Evolutionary conservation across 1,284 basidiomycete genomes (phyloP), one percentile per base, ranked within the genome.

Genomic region (Ceraceosorus guamensis): DNA sequence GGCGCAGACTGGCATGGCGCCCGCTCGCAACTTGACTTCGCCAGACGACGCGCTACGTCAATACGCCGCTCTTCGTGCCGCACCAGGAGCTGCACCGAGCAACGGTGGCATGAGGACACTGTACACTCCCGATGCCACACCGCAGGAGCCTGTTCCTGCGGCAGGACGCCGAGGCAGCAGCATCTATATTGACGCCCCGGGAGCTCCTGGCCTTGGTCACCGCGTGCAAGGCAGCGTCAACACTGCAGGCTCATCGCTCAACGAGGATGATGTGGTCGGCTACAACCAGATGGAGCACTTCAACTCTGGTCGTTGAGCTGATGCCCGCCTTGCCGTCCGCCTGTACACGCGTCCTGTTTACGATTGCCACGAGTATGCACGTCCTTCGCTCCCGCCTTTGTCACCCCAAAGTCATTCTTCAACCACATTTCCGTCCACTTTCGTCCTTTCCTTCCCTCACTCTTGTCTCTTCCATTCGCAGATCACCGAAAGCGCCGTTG

Each of bases 191-290:
- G 44, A 46, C 44, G 14, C 44, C 6, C 7, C 8, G 6, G 14
- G 14, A 14, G 43, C n/a, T 16, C 50, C 50, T 13, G 52, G 31
- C 11, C 31, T 48, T 52, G 43, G 10, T 16, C 47, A 48, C 33
- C 46, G 16, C 16, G 47, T 14, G 18, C n/a, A n/a, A n/a, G 37
- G 37, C 37, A 56, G 53, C 53, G 32, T 31, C 13, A 24, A n/a
- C 39, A 59, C 62, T 43, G 66, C 62, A 10, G 66, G 68, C 37
- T 66, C 61, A 43, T 62, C 59, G 45, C 57, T 72, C 53, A 72
- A 72, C 55, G 70, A 72, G 59, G 70, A 72, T 49, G 70, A 72
- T 44, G 70, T 72, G 7, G 70, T 72, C 1, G 70, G 70, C 33
- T 72, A 71, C 67, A 69, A 70, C 54, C 65, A 71, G 57, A 69